These are phyloP conservation scores for Garcia nutans DNA, from an alignment of 345 rosid species.

Conservation along the genomic window DNA sequence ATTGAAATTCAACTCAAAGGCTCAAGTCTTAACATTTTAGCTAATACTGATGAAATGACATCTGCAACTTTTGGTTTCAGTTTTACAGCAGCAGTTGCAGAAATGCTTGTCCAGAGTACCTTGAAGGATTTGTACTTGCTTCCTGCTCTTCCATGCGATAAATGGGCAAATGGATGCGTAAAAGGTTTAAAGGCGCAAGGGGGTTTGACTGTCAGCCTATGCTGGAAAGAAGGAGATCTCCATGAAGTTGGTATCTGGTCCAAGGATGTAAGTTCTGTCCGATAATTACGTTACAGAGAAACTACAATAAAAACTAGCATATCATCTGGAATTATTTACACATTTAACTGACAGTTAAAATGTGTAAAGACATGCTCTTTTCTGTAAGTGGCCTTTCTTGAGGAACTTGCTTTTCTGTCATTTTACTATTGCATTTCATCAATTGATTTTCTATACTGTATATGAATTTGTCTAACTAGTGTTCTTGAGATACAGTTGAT, in stretches of 20 bases:
- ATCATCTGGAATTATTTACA: conserved; percentile 39
- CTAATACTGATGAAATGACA: background rate
- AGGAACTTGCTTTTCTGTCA: no score
- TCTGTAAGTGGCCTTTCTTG: no score
- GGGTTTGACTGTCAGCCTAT: conserved; percentile 56
- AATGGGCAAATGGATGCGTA: conserved; percentile 71
- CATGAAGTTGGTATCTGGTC: conserved; percentile 54
- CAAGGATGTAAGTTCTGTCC: conserved; percentile 31
- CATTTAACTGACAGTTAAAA: conserved; percentile 46
- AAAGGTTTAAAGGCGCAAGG: conserved; percentile 85
- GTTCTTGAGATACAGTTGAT: no score
- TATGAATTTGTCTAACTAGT: no score
- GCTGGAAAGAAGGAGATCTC: conserved; percentile 74
- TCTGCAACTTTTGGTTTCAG: conserved; percentile 34
- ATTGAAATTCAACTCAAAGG: background rate
- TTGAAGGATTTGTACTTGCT: conserved; percentile 63
- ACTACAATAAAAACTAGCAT: conserved; percentile 33
- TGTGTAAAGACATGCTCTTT: conserved; percentile 30
- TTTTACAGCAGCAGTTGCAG: conserved; percentile 70
- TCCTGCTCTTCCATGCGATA: conserved; percentile 77
- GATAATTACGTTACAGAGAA: conserved; percentile 55
- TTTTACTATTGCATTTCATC: no score
- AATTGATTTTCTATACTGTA: no score
- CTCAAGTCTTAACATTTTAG: background rate
- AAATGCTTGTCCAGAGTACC: conserved; percentile 88